These are phyloP conservation scores for Cucumis melo DNA, from an alignment of 306 rosid genomes.

Conservation along the genomic window DNA sequence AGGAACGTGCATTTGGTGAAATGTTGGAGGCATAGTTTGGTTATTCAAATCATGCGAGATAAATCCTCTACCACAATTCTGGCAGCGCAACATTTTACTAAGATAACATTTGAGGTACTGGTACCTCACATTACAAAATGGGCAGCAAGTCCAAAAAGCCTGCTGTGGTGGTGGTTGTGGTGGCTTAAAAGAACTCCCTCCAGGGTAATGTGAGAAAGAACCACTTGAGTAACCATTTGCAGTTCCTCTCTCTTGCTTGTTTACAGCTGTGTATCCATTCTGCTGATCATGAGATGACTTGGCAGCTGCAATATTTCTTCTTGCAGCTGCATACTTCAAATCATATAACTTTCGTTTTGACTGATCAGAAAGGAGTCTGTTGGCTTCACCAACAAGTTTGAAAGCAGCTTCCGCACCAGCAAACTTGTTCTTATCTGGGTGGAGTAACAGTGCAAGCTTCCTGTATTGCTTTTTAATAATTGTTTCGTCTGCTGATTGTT, in stretches of 20 bases:
- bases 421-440: slow-evolving; percentile 85
- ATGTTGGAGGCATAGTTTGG: slow-evolving; percentile 17
- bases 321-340: slow-evolving; percentile 14
- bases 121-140: slow-evolving; percentile 34
- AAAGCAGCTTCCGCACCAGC: slow-evolving; percentile 94
- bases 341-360: slow-evolving; percentile 37
- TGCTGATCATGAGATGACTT: slow-evolving; percentile 24
- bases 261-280: slow-evolving; percentile 11
- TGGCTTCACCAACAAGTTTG: slow-evolving; percentile 76
- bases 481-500: slow-evolving; percentile 32
- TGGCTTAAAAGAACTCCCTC: slow-evolving; percentile 19
- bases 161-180: slow-evolving; percentile 7
- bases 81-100: slow-evolving; percentile 35
- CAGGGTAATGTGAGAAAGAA: slow-evolving; percentile 23
- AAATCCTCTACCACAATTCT: slow-evolving; percentile 32
- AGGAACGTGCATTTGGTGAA: slow-evolving; percentile 9
- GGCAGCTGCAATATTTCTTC: slow-evolving; percentile 17
- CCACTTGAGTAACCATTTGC: slow-evolving; percentile 17
- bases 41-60: slow-evolving; percentile 32
- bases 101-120: slow-evolving; percentile 32
- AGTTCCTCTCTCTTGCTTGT: slow-evolving; percentile 13
- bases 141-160: slow-evolving; percentile 73
- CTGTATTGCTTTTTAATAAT: slow-evolving; percentile 64
- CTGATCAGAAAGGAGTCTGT: slow-evolving; percentile 53
- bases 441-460: slow-evolving; percentile 74